These are phyloP conservation scores for Ascochyta viciae-villosae DNA, from an alignment of 2,329 filamentous ascomycete species.

Conservation along the genomic window DNA sequence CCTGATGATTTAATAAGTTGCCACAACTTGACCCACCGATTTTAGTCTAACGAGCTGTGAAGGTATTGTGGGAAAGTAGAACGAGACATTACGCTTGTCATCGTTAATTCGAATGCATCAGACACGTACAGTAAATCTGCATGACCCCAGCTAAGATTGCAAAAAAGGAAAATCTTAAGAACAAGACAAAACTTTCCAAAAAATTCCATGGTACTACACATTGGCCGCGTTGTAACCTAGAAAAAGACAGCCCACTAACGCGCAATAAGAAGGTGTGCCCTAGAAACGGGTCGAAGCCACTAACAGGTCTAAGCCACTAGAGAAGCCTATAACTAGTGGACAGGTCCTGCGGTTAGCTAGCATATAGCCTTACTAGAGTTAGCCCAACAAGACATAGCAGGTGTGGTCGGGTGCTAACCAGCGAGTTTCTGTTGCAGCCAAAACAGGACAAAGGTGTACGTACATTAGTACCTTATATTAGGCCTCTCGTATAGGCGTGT, in stretches of 20 bases:
- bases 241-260: slow-evolving; percentile 16
- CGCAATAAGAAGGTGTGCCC: slow-evolving; percentile 21
- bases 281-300: slow-evolving; percentile 23
- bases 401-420: no score
- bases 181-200: slow-evolving; percentile 27
- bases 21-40: not conserved
- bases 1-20: slow-evolving; percentile 49
- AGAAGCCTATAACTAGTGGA: slow-evolving; percentile 29
- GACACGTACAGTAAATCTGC: slow-evolving; percentile 32
- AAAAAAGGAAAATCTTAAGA: slow-evolving; percentile 24
- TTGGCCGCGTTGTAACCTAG: slow-evolving; percentile 35
- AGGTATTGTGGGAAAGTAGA: slow-evolving; percentile 50
- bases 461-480: no score
- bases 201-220: slow-evolving; percentile 30
- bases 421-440: no score
- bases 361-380: slow-evolving; percentile 21
- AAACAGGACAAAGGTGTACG: no score
- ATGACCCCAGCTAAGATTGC: slow-evolving; percentile 29
- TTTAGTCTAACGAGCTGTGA: slow-evolving; percentile 37
- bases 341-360: slow-evolving; percentile 22
- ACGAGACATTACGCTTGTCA: slow-evolving; percentile 53
- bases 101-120: slow-evolving; percentile 23
- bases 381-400: no score
- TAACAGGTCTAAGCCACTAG: slow-evolving; percentile 26
- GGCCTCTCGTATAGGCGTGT: no score